These are phyloP conservation scores for Arthrobotrys sphaeroides DNA, from an alignment of 2,329 filamentous ascomycete species.

Conservation along the genomic window DNA sequence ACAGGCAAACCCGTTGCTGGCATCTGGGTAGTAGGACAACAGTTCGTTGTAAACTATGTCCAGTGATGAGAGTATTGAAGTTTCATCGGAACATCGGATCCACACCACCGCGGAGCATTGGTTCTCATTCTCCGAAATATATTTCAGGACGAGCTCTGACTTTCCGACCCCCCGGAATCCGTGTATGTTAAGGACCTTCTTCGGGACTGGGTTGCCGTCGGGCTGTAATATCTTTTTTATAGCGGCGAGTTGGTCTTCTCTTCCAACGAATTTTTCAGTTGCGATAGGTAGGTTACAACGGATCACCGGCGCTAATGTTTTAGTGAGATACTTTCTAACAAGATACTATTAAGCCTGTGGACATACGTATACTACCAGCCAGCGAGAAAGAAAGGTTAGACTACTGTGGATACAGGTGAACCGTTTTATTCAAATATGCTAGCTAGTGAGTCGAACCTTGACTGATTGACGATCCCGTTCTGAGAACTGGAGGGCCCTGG, in stretches of 20 bases:
- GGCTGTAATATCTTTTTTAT: background rate
- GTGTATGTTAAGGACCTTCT: background rate
- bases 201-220: background rate
- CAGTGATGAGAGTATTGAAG: background rate
- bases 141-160: background rate
- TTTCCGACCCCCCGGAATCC: conserved; percentile 15
- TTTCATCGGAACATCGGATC: background rate
- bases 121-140: background rate
- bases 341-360: background rate
- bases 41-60: background rate
- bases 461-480: background rate
- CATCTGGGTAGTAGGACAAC: background rate
- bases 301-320: background rate
- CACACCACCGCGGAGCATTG: background rate
- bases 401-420: background rate
- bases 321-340: background rate
- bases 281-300: background rate
- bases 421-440: background rate
- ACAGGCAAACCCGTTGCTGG: background rate
- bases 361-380: background rate
- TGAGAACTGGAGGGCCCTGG: background rate
- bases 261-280: background rate
- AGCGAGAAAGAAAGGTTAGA: background rate
- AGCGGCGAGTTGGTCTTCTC: background rate
- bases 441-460: background rate